Evolutionary conservation across 169 alveolate species (phyloP).

Genomic region (Ichthyophthirius multifiliis): DNA sequence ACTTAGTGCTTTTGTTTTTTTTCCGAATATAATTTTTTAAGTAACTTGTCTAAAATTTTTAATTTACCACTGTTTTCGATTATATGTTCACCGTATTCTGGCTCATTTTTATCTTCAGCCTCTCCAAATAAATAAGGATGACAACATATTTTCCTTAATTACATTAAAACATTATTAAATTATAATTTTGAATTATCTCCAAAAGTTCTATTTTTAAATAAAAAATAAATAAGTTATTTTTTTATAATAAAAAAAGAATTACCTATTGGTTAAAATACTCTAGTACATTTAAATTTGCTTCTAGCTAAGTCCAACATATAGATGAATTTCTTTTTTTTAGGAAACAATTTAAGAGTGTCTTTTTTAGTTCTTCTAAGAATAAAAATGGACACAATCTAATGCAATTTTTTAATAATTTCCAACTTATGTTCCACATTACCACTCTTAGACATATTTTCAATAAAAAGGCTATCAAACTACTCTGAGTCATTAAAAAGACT

Average conservation of each 20-base stretch:
- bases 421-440: slow-evolving; percentile 82
- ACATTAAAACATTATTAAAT: slow-evolving; percentile 90
- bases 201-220: not conserved
- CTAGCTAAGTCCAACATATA: slow-evolving; percentile 88
- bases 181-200: slow-evolving; percentile 62
- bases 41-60: slow-evolving; percentile 90
- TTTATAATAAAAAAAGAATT: not conserved
- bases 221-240: not conserved
- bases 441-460: not conserved
- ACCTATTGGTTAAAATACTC: slow-evolving; percentile 74
- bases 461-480: slow-evolving; percentile 82
- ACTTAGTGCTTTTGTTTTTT: slow-evolving; percentile 92
- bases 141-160: slow-evolving; percentile 95
- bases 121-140: slow-evolving; percentile 96
- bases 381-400: slow-evolving; percentile 82
- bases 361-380: slow-evolving; percentile 85
- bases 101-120: slow-evolving; percentile 86
- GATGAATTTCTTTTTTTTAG: slow-evolving; percentile 83
- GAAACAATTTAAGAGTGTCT: slow-evolving; percentile 84
- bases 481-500: slow-evolving; percentile 94
- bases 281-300: slow-evolving; percentile 81
- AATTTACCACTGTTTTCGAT: slow-evolving; percentile 92
- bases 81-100: slow-evolving; percentile 88
- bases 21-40: slow-evolving; percentile 77
- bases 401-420: slow-evolving; percentile 78